Conservation (phyloP, 2,329 filamentous ascomycete species). For the Talaromyces islandicus region DNA sequence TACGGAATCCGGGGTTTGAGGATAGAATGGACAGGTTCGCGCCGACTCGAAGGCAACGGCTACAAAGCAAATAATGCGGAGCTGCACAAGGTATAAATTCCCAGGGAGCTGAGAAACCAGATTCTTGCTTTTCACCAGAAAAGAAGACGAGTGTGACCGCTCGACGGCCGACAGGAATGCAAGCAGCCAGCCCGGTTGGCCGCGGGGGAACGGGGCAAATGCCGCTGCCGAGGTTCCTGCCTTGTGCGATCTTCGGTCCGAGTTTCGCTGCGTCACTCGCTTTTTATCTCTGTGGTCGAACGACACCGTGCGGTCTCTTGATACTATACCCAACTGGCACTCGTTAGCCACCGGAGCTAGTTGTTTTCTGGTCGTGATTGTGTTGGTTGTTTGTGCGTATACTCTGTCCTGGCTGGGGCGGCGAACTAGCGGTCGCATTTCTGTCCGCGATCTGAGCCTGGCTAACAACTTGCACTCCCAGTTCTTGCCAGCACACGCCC, state of each 20-base stretch:
- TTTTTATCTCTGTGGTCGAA: background rate
- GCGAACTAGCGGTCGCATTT: background rate
- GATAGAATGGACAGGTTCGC: background rate
- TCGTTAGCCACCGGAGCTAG: background rate
- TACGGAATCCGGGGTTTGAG: conserved; percentile 2
- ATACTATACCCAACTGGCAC: background rate
- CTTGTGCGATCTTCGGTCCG: conserved; percentile 1
- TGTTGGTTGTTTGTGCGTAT: background rate
- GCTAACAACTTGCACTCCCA: background rate
- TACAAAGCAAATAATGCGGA: background rate
- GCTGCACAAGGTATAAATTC: background rate
- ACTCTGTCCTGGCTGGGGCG: background rate
- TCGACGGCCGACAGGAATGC: background rate
- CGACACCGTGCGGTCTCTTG: background rate
- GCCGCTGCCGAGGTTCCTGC: background rate
- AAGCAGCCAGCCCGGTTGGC: conserved; percentile 14
- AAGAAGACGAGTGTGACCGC: background rate
- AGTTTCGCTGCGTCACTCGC: background rate
- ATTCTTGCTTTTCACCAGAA: background rate
- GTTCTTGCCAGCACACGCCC: background rate
- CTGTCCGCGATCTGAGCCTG: background rate
- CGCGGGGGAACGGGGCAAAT: conserved; percentile 10
- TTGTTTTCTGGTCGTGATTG: background rate
- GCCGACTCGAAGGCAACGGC: background rate
- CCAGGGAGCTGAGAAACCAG: background rate